Evolutionary conservation across 2,329 filamentous ascomycete genomes (phyloP), one percentile per base, ranked within the genome.

Genomic region (Sphaerostilbella broomeana): DNA sequence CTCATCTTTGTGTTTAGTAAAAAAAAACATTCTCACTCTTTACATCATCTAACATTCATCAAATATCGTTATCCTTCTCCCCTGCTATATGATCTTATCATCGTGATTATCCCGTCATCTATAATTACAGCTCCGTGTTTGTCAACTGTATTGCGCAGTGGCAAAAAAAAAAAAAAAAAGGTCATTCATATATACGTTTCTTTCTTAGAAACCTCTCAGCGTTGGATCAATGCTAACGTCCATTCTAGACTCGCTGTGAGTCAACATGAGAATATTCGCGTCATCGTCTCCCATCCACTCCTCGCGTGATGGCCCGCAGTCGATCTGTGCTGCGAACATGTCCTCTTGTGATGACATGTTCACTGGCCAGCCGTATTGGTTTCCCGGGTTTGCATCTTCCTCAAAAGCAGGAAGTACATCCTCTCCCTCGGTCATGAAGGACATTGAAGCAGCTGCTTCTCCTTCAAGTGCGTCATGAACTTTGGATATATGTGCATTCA

Each of bases 251-350:
- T 54, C 39, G 12, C 58, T 54, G 6, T 57, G 50, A 11, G 61
- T 53, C 11, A 70, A 51, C 12, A 62, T 57, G 27, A 67, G 54
- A 45, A 71, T 66, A 42, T 65, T 67, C 6, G 59, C 58, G 38
- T 70, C 67, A 17, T 69, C 67, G 29, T 63, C 57, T n/a, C n/a
- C n/a, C 8, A 59, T 57, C 68, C 67, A 71, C 15, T 66, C 63
- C 24, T 63, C 59, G 16, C 58, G 58, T n/a, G 51, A 45, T 16
- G 48, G 47, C 9, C 48, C 57, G 26, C 59, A 57, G 10, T 58
- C 51, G 49, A 61, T 53, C 13, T 55, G 50, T 4, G 57, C 55
- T 10, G 60, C 58, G 24, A 67, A 64, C 15, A 60, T 57, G 15
- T 54, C 55, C 5, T 61, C 60, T 10, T 60, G 49, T 2, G 48